Base-by-base conservation (phyloP, 495 filamentous ascomycete genomes). In the Xylaria grammica region DNA sequence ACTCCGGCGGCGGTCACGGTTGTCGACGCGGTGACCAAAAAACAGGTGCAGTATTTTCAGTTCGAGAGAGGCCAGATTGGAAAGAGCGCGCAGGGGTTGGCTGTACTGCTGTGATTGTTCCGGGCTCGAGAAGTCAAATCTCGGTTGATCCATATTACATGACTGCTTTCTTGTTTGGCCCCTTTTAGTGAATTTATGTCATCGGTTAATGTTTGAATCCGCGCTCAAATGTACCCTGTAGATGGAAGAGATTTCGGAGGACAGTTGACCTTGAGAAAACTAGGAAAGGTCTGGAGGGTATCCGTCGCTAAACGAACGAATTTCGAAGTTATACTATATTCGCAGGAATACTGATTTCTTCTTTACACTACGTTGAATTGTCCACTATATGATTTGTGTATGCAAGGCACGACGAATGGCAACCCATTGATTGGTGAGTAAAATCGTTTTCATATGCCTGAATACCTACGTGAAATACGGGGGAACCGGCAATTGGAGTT, bases 1-100 rank as follows among this genome's bases (percentile, higher is more conserved):
- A 74, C 65, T 0, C 57, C 70, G n/a, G 78, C 82, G 0, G 74
- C 78, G 3, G 72, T 88, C 52, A 71, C 72, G 3, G 86, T 87
- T 4, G 73, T 88, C 58, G 79, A 86, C 72, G 74, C 81, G 5
- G 64, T 68, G 22, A 62, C 61, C 22, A 73, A 71, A 42, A 79
- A 74, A 69, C 55, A 73, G 58, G 73, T 81, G 27, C 82, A 85
- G 72, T 67, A 76, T 30, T 79, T 79, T 49, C 30, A 45, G 22
- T 52, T 83, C 27, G 53, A 58, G 0, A 76, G 66, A 4, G 27
- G 74, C n/a, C 67, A 64, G 0, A 44, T 58, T n/a, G 67, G 69
- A 5, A 71, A 68, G 49, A 73, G 70, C 13, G 55, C 73, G 17
- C 76, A 77, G 72, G 78, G 77, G 0, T 65, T 80, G 40, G 70